Evolutionary conservation across 2,329 filamentous ascomycete species (phyloP).

Genomic region (Aspergillus arachidicola): DNA sequence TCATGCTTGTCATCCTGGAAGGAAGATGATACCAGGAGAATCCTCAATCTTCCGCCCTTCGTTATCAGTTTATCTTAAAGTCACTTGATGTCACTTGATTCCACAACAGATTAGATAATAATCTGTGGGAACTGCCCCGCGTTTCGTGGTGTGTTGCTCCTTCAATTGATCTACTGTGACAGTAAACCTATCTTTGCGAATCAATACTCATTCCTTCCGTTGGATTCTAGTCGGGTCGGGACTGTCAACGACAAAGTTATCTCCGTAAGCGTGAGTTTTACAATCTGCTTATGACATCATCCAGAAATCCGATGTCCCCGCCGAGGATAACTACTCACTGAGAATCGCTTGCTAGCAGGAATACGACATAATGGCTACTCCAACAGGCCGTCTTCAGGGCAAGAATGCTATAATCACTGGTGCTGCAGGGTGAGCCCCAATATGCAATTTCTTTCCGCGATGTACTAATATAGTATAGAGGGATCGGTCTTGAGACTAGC

Average conservation of each 20-base stretch:
- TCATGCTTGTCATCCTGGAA: not conserved
- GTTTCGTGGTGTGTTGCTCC: not conserved
- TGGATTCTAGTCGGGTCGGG: not conserved
- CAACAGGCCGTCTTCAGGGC: constrained; percentile 1
- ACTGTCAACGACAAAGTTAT: not conserved
- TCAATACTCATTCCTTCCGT: not conserved
- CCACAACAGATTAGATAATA: not conserved
- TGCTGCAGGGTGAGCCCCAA: constrained; percentile 19
- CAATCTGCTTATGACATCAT: not conserved
- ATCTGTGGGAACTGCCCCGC: not conserved
- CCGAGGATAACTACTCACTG: not conserved
- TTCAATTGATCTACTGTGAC: not conserved
- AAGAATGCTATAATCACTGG: constrained; percentile 27
- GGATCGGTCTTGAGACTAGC: constrained; percentile 88
- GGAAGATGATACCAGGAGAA: not conserved
- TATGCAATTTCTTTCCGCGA: not conserved
- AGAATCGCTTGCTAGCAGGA: not conserved
- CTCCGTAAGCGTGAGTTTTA: not conserved
- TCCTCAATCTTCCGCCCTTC: not conserved
- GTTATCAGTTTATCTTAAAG: not conserved
- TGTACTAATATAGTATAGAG: constrained; percentile 48
- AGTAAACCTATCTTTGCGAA: not conserved
- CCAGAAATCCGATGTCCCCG: not conserved
- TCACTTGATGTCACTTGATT: constrained; percentile 3
- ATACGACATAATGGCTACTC: not conserved